phyloP scores from a whole-genome alignment of 2,329 filamentous ascomycete genomes.

The Venturiaceae sp. region DNA sequence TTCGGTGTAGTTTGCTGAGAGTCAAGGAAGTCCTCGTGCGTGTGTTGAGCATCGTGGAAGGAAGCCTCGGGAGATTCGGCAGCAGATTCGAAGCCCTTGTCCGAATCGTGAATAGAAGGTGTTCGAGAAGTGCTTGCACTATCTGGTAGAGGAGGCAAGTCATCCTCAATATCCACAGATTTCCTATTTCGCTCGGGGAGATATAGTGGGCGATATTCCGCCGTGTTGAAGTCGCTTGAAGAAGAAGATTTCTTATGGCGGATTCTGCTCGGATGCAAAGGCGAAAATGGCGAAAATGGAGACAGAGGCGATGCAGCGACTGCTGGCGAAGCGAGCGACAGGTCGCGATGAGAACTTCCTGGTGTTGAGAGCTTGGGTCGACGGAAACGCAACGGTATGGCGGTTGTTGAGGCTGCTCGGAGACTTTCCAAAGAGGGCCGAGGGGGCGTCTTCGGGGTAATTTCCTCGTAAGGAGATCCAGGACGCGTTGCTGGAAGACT shows the following conservation, averaged over 20 bases:
- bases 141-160: slow-evolving; percentile 42
- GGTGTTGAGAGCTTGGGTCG: not conserved
- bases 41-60: not conserved
- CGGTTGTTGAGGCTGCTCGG: slow-evolving; percentile 26
- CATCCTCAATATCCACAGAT: slow-evolving; percentile 31
- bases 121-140: slow-evolving; percentile 23
- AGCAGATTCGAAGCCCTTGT: slow-evolving; percentile 7
- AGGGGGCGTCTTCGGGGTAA: not conserved
- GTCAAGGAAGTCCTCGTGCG: slow-evolving; percentile 40
- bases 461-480: slow-evolving; percentile 7
- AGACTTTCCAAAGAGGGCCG: slow-evolving; percentile 8
- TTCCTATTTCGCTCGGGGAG: slow-evolving; percentile 60
- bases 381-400: slow-evolving; percentile 40
- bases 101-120: slow-evolving; percentile 11
- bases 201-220: slow-evolving; percentile 58
- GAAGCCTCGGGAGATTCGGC: slow-evolving; percentile 12
- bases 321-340: slow-evolving; percentile 13
- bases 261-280: slow-evolving; percentile 12
- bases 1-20: slow-evolving; percentile 63
- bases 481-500: slow-evolving; percentile 3
- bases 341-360: not conserved
- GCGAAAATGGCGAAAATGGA: slow-evolving; percentile 31
- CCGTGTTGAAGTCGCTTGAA: slow-evolving; percentile 39
- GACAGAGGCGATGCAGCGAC: slow-evolving; percentile 24
- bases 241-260: slow-evolving; percentile 35